A percentile compares a stretch with the other conserved stretches of the same genome.
phyloP scores from a whole-genome alignment of 345 rosid species.

The Camelina sativa region DNA sequence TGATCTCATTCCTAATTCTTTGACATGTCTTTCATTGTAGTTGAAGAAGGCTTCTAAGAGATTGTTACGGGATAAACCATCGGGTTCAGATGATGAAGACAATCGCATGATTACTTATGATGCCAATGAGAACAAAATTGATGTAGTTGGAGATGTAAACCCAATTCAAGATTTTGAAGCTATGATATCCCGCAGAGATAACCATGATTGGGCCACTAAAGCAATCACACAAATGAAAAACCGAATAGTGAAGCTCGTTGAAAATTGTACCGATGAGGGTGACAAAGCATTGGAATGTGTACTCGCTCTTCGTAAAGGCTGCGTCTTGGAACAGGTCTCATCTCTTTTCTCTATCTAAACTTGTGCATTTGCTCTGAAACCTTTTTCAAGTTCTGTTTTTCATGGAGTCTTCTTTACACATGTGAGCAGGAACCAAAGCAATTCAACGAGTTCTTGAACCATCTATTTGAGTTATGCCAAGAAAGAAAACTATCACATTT shows the following conservation, averaged over 20 bases:
- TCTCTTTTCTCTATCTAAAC: constrained; percentile 24
- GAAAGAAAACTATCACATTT: constrained; percentile 50
- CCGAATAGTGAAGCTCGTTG: constrained; percentile 56
- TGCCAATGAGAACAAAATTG: constrained; percentile 46
- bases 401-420: constrained; percentile 2
- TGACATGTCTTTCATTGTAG: constrained; percentile 49
- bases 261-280: constrained; percentile 46
- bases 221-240: constrained; percentile 72
- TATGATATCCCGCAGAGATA: constrained; percentile 82
- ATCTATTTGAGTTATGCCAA: constrained; percentile 49
- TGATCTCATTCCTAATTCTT: constrained; percentile 8
- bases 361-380: constrained; percentile 4
- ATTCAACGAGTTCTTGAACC: constrained; percentile 66
- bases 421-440: constrained; percentile 76
- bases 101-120: constrained; percentile 39
- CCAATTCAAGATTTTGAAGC: constrained; percentile 85
- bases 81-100: constrained; percentile 66
- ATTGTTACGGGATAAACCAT: constrained; percentile 57
- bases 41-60: constrained; percentile 63
- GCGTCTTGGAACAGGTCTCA: constrained; percentile 82
- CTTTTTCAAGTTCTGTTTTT: neutral
- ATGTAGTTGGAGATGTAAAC: constrained; percentile 60
- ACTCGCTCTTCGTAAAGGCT: constrained; percentile 77
- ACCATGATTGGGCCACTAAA: constrained; percentile 60
- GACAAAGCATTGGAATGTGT: constrained; percentile 68